A percentile compares a stretch with the other conserved stretches of the same genome.
Evolutionary conservation across 2,329 filamentous ascomycete species (phyloP).

Genomic region (Cladosporium sp.): DNA sequence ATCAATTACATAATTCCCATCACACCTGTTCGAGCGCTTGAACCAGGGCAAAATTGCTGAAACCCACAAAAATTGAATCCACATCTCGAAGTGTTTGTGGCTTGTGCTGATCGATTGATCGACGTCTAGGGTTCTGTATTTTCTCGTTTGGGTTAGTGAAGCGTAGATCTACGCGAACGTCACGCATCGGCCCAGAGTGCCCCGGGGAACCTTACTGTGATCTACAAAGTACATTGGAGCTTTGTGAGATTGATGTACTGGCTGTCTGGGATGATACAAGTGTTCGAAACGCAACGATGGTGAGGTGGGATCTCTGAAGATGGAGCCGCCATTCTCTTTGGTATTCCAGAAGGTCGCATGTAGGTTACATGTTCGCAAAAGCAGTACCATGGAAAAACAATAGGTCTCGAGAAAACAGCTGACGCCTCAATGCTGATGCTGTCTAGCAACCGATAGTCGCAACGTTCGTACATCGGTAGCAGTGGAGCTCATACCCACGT

Average conservation of each 20-base stretch:
- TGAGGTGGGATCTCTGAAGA: not conserved
- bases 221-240: not conserved
- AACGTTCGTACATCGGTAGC: slow-evolving; percentile 8
- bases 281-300: not conserved
- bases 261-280: not conserved
- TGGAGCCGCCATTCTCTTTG: not conserved
- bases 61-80: not conserved
- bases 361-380: too few species aligned
- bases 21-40: not conserved
- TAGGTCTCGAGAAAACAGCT: not conserved
- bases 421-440: not conserved
- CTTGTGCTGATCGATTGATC: slow-evolving; percentile 2
- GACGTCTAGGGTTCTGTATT: slow-evolving; percentile 1
- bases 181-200: not conserved
- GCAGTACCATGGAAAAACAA: not conserved
- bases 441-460: slow-evolving; percentile 15
- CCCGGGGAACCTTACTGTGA: not conserved
- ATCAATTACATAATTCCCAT: not conserved
- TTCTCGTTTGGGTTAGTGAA: not conserved
- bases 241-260: not conserved
- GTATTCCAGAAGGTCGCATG: too few species aligned
- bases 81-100: not conserved
- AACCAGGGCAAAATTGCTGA: not conserved
- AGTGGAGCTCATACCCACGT: not conserved
- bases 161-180: not conserved